Evolutionary conservation across 2,329 filamentous ascomycete species (phyloP), one percentile per base, ranked within the genome.

Genomic region (Fusarium siculi): DNA sequence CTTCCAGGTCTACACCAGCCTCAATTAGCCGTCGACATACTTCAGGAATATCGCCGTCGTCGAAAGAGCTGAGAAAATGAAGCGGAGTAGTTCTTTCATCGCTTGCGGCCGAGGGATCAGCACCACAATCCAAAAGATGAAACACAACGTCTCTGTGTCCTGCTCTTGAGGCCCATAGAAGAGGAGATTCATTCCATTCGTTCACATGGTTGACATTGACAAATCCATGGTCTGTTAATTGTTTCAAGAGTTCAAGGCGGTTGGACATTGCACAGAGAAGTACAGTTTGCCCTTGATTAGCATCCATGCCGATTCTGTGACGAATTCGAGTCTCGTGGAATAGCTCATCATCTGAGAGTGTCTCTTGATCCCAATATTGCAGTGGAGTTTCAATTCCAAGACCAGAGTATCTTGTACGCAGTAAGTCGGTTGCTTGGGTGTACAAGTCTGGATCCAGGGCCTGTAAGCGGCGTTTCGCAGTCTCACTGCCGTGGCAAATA

Each of bases 141-240:
- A 37, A 39, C 1, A 39, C 34, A 0, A 53, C 18, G 19, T 18
- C 50, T 12, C 19, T 39, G 14, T 53, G 50, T 2, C 50, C 50
- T 12, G 34, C 50, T 53, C 34, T 39, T 14, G 23, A 53, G 2
- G 50, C 50, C 50, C 34, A 53, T 2, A 53, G 23, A 9, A 39
- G 18, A 7, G 50, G 34, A 2, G 34, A 37, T 18, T 53, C 50
- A 2, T 39, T 28, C 50, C 23, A 53, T 9, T 53, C 34, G 9
- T 53, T 53, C 0, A 28, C 4, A 1, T 53, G 14, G 34, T 53
- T 28, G 4, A 39, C 34, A 16, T 53, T 16, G 2, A 53, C 34
- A 28, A 53, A 5, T 0, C 12, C 14, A 37, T 28, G 23, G 1
- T n/a, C 14, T 0, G 23, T 28, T 14, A 53, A 11, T 7, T 16